Base-by-base conservation (phyloP, 345 rosid species). In the Aquilaria yunnanensis region DNA sequence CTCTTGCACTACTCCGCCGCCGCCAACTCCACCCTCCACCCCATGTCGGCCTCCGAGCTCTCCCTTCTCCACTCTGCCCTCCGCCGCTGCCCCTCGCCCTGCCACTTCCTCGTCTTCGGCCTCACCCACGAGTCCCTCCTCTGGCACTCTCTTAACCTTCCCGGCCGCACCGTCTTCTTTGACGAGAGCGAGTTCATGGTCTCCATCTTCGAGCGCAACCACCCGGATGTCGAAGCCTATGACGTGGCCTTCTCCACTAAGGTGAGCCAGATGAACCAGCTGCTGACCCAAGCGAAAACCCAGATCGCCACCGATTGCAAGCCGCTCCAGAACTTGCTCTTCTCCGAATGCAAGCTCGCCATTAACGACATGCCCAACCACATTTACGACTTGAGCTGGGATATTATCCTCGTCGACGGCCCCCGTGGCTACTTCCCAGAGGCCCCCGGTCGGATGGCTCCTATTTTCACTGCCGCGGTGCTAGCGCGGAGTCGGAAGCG, bases 331-430 rank as follows among this genome's bases (percentile, higher is more conserved):
- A 87, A 90, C 63, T 80, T 90, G 2, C 55, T 90, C 32, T 90
- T 83, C 79, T 90, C 97, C 0, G 96, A 91, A 31, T 91, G 97
- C 74, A 76, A 71, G 32, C 69, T 91, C 1, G 97, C 78, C 7
- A 77, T 91, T 41, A 91, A 91, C 57, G 93, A 84, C 61, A 59
- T 91, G 67, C 97, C 96, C 2, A 86, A 91, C 70, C 87, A 85
- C 55, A 74, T 88, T 4, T 91, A 91, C 57, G 86, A 86, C 32
- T 70, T 84, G 60, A 70, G 74, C 3, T 91, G 97, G 97, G 97
- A 91, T 64, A 81, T 82, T 61, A 83, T 91, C 55, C 57, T 91
- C 53, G 64, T 91, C 14, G 96, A 91, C 55, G 96, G 96, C 6
- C 97, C 96, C 0, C 74, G 82, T 37, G 97, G 93, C 45, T 82